phyloP scores from a whole-genome alignment of 2,329 filamentous ascomycete species.

The Mycogone perniciosa region DNA sequence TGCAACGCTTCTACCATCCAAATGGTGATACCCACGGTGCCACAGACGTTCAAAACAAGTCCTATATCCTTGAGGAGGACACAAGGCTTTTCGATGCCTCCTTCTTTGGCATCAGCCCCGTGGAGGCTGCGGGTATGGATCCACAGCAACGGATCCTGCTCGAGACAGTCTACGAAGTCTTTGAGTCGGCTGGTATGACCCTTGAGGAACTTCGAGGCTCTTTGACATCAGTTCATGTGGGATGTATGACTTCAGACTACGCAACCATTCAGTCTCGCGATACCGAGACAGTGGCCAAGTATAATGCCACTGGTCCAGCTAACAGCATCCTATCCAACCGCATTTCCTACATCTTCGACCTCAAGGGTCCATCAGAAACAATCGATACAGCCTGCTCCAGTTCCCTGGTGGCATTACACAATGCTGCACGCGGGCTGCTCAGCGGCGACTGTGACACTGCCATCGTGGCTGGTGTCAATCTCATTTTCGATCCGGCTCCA shows the following conservation, averaged over 20 bases:
- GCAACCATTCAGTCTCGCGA: slow-evolving; percentile 23
- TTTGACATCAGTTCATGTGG: slow-evolving; percentile 33
- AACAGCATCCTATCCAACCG: slow-evolving; percentile 37
- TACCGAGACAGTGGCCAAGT: slow-evolving; percentile 15
- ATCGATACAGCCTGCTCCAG: slow-evolving; percentile 47
- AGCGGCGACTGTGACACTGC: slow-evolving; percentile 26
- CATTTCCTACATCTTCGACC: slow-evolving; percentile 42
- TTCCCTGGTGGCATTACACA: slow-evolving; percentile 39
- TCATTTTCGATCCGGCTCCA: slow-evolving; percentile 30
- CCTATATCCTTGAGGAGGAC: slow-evolving; percentile 27
- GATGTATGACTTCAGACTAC: slow-evolving; percentile 25
- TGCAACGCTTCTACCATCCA: slow-evolving; percentile 37
- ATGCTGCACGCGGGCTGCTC: slow-evolving; percentile 23
- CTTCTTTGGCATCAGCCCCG: slow-evolving; percentile 19
- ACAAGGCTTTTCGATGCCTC: slow-evolving; percentile 35
- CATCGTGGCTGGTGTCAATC: slow-evolving; percentile 36
- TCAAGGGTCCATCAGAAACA: slow-evolving; percentile 40
- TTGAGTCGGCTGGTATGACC: slow-evolving; percentile 30
- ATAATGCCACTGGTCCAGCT: slow-evolving; percentile 36
- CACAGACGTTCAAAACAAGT: not conserved
- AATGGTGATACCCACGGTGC: slow-evolving; percentile 28
- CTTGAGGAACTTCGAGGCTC: slow-evolving; percentile 17
- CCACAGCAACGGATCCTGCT: slow-evolving; percentile 22
- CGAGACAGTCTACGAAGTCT: slow-evolving; percentile 35
- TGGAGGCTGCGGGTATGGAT: slow-evolving; percentile 14